A percentile compares a stretch with the other conserved stretches of the same genome.
Conservation (phyloP, 148 eudicot species). For the Oxyria digyna region DNA sequence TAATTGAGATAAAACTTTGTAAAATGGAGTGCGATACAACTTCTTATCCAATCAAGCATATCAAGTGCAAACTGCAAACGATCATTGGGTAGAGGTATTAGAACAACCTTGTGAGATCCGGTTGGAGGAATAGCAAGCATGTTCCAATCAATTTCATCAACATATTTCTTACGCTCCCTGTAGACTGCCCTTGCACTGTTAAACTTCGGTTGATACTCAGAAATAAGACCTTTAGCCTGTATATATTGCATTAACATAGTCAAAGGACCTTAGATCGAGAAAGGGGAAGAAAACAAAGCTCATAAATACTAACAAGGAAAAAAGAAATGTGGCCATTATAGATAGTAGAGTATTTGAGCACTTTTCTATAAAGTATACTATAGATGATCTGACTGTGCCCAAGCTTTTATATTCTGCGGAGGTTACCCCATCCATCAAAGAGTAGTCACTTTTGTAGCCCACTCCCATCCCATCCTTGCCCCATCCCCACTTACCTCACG, state of each 20-base stretch:
- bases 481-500: not conserved
- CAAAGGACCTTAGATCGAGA: not conserved
- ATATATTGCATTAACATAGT: not conserved
- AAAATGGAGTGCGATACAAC: not conserved
- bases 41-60: not conserved
- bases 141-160: constrained; percentile 98
- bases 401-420: not conserved
- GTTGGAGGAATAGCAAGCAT: constrained; percentile 91
- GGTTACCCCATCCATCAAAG: not conserved
- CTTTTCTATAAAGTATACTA: not conserved
- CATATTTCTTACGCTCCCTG: constrained; percentile 76
- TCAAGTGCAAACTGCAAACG: not conserved
- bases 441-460: not conserved
- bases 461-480: not conserved
- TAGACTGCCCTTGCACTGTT: constrained; percentile 98
- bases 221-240: constrained; percentile 94
- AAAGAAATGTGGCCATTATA: not conserved
- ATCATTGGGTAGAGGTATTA: not conserved
- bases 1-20: not conserved
- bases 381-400: not conserved
- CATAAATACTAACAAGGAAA: not conserved
- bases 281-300: not conserved
- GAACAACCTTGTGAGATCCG: constrained; percentile 68
- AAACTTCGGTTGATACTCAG: constrained; percentile 90
- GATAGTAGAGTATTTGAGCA: not conserved